Evolutionary conservation across 2,329 filamentous ascomycete genomes (phyloP).

Genomic region (Fusarium anguioides): DNA sequence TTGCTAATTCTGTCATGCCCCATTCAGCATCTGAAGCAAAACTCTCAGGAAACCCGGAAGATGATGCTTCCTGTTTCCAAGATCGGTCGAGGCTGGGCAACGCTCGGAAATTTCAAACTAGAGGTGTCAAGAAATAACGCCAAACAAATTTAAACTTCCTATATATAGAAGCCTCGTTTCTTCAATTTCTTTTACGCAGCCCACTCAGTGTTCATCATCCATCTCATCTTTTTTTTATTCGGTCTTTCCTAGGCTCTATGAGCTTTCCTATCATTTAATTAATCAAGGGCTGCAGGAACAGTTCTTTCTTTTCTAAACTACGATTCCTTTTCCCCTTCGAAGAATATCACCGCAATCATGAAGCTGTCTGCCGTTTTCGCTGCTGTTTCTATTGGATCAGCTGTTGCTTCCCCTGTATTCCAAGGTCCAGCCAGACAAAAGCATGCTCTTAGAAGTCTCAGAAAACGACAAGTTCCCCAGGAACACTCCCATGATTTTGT

Average conservation of each 20-base stretch:
- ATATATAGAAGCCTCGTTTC: too few species aligned
- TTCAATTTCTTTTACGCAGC: not conserved
- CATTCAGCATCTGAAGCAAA: too few species aligned
- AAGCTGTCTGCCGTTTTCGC: constrained; percentile 6
- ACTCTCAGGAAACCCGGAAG: not conserved
- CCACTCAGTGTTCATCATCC: not conserved
- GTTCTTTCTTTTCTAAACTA: not conserved
- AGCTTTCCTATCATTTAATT: not conserved
- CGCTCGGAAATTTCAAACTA: not conserved
- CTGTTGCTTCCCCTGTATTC: constrained; percentile 11
- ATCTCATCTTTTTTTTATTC: not conserved
- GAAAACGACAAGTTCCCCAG: constrained; percentile 17
- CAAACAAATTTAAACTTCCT: not conserved
- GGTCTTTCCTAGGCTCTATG: not conserved
- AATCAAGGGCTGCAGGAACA: constrained; percentile 1
- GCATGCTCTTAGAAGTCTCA: not conserved
- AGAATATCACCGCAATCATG: not conserved
- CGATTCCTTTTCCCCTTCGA: not conserved
- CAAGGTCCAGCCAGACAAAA: not conserved
- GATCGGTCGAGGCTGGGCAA: not conserved
- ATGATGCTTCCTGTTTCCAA: constrained; percentile 3
- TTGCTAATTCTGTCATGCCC: too few species aligned
- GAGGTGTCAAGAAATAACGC: not conserved
- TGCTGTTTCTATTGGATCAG: constrained; percentile 2
- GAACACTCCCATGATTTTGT: constrained; percentile 17